Evolutionary conservation across 805 yeast genomes (phyloP).

Genomic region (Suhomyces sp.): DNA sequence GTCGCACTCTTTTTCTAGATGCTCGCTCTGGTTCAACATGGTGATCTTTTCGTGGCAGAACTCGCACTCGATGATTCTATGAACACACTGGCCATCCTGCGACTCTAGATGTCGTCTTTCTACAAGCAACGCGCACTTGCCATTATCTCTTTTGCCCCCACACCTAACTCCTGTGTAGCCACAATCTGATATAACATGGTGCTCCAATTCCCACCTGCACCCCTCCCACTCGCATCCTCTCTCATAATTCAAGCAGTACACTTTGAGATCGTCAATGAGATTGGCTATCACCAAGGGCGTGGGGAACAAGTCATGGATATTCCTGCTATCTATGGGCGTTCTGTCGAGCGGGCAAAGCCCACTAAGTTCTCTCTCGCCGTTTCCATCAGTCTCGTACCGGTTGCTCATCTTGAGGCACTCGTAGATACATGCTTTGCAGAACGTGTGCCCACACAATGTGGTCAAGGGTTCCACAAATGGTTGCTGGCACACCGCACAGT

Average conservation of each 20-base stretch:
- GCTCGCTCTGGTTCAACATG: conserved; percentile 27
- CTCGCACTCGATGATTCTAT: conserved; percentile 32
- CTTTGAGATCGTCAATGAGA: conserved; percentile 58
- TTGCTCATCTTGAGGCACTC: conserved; percentile 29
- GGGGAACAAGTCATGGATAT: conserved; percentile 37
- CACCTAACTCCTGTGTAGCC: conserved; percentile 36
- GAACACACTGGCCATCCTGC: conserved; percentile 34
- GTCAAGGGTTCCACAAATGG: conserved; percentile 61
- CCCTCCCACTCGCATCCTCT: conserved; percentile 60
- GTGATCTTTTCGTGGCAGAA: conserved; percentile 32
- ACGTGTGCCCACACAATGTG: conserved; percentile 35
- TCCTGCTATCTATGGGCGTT: conserved; percentile 38
- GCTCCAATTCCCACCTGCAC: conserved; percentile 55
- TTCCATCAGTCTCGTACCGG: conserved; percentile 8
- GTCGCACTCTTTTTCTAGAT: conserved; percentile 38
- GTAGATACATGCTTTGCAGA: conserved; percentile 14
- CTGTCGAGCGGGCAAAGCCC: conserved; percentile 61
- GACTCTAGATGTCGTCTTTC: conserved; percentile 20
- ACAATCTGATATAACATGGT: conserved; percentile 42
- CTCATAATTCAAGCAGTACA: conserved; percentile 48
- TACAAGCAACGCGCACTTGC: conserved; percentile 14
- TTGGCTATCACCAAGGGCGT: conserved; percentile 60
- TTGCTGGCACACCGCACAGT: conserved; percentile 65
- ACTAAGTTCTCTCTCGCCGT: conserved; percentile 6
- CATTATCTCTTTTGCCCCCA: conserved; percentile 19